These are phyloP conservation scores for Fusarium sp. DNA, from an alignment of 2,329 filamentous ascomycete genomes.

Conservation along the genomic window DNA sequence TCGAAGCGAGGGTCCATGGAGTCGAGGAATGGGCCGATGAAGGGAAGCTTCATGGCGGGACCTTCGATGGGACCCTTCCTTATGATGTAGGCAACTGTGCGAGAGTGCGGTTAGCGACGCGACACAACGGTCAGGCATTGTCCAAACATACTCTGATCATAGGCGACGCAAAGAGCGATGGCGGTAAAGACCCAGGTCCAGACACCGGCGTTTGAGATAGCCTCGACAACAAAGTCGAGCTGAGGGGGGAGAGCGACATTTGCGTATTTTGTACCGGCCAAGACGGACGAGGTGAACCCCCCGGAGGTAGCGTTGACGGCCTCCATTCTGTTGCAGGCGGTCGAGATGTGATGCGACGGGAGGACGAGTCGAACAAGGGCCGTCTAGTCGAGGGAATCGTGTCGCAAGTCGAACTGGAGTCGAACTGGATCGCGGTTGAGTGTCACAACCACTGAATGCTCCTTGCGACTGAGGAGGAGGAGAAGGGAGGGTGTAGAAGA, in stretches of 20 bases:
- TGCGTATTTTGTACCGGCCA: conserved; percentile 67
- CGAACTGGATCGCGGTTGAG: conserved; percentile 12
- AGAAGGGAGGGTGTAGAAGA: conserved; percentile 4
- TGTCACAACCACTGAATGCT: conserved; percentile 30
- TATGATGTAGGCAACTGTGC: conserved; percentile 75
- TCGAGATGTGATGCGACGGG: conserved; percentile 5
- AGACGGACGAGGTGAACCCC: conserved; percentile 71
- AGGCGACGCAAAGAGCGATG: conserved; percentile 75
- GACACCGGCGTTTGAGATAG: conserved; percentile 64
- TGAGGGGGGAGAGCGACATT: conserved; percentile 62
- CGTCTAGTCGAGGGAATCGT: background rate
- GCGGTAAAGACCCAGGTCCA: conserved; percentile 75
- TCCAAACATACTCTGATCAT: conserved; percentile 82
- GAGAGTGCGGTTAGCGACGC: conserved; percentile 33
- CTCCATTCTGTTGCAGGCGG: conserved; percentile 54
- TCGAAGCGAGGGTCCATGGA: conserved; percentile 92
- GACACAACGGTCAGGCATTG: background rate
- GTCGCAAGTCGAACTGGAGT: conserved; percentile 24
- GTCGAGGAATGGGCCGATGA: conserved; percentile 95
- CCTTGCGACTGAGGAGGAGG: conserved; percentile 19
- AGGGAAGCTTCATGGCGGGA: conserved; percentile 79
- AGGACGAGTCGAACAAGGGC: no score
- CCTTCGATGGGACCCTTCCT: conserved; percentile 81
- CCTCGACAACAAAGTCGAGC: conserved; percentile 63
- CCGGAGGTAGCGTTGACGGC: conserved; percentile 70